A percentile compares a stretch with the other conserved stretches of the same genome.
Conservation (phyloP, 441 rosid genomes). For the Populus hybrid region DNA sequence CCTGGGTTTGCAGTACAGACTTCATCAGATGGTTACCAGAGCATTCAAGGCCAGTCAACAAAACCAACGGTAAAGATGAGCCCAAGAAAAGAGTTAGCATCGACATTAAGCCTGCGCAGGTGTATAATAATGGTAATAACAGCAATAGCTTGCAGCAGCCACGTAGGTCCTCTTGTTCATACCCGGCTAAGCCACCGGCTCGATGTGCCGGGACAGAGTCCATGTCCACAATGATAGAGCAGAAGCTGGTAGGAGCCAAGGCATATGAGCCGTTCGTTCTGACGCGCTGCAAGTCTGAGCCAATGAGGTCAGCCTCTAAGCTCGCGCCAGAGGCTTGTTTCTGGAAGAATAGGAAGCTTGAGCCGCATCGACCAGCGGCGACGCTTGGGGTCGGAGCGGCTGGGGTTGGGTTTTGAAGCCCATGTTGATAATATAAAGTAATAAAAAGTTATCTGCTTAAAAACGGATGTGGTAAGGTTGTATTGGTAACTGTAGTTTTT, state of each 20-base stretch:
- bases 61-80: slow-evolving; percentile 38
- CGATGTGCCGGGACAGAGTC: slow-evolving; percentile 33
- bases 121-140: slow-evolving; percentile 4
- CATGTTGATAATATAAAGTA: neutral
- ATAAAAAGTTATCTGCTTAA: neutral
- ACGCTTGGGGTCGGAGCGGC: slow-evolving; percentile 62
- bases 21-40: slow-evolving; percentile 75
- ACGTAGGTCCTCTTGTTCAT: slow-evolving; percentile 75
- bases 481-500: slow-evolving; percentile 7
- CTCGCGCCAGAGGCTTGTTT: slow-evolving; percentile 70
- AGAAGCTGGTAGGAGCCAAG: slow-evolving; percentile 54
- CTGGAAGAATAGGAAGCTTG: slow-evolving; percentile 86
- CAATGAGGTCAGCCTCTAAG: slow-evolving; percentile 57
- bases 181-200: slow-evolving; percentile 41
- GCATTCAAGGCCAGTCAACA: slow-evolving; percentile 39
- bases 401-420: slow-evolving; percentile 39
- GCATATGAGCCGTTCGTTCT: slow-evolving; percentile 61
- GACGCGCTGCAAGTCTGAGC: slow-evolving; percentile 93
- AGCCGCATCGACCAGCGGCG: slow-evolving; percentile 66
- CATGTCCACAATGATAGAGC: slow-evolving; percentile 44
- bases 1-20: slow-evolving; percentile 91
- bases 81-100: slow-evolving; percentile 34
- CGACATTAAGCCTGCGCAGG: slow-evolving; percentile 36
- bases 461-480: slow-evolving; percentile 30
- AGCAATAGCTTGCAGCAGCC: slow-evolving; percentile 43